Evolutionary conservation across 2,329 filamentous ascomycete species (phyloP), one percentile per base, ranked within the genome.

Genomic region (Aspergillus puulaauensis): DNA sequence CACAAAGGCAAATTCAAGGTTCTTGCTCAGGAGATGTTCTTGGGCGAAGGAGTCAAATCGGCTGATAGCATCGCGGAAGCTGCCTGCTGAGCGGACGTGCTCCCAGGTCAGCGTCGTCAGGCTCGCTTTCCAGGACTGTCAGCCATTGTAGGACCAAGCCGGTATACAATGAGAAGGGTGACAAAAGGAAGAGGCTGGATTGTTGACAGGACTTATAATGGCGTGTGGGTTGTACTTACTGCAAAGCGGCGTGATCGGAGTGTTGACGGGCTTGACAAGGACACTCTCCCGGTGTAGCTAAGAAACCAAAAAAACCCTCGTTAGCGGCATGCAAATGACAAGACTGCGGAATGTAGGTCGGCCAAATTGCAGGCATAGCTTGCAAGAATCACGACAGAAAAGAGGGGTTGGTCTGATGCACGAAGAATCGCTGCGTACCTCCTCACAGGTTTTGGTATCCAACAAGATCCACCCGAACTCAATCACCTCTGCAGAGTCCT

Each of bases 401-500:
- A 19, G 45, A 48, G 46, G 49, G 44, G 55, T 17, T 12, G 52
- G 24, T 35, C 56, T 52, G 57, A 46, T 55, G 55, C 39, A 50
- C n/a, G 50, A 35, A 54, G 56, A 61, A 52, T 55, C 56, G 53
- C 54, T 54, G 64, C 86, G 78, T 82, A 96, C 93, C 89, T 97
- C 93, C 69, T 97, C 93, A 69, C 92, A 90, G 63, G 86, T 89
- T 80, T 93, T 95, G 65, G 91, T 89, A 75, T 97, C 93, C 63
- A 97, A 83, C 71, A 99, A 80, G 73, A 98, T 96, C 95, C 95
- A 99, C 64, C 93, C 95, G 73, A 99, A 85, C 84, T 99, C 95
- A 77, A 99, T 99, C 66, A 99, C 95, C 81, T 99, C 95, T 62
- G 95, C 95, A 59, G 95, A 98, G 79, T 99, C 95, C 80, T 98